Evolutionary conservation across 1,284 basidiomycete species (phyloP).

Genomic region (Ganoderma sinense): DNA sequence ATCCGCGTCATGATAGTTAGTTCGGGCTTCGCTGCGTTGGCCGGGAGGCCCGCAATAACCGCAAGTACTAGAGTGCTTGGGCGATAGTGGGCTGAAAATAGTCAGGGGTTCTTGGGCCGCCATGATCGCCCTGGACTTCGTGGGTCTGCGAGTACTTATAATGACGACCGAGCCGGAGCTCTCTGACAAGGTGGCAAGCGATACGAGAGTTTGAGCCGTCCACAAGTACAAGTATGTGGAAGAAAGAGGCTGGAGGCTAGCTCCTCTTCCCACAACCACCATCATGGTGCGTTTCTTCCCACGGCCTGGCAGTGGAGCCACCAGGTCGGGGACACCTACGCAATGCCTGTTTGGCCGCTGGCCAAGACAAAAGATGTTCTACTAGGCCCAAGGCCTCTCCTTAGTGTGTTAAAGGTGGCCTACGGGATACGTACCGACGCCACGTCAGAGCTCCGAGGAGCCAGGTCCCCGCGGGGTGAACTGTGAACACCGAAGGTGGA

Average conservation of each 20-base stretch:
- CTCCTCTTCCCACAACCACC: too few species aligned
- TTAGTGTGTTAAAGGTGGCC: too few species aligned
- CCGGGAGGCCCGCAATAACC: conserved; percentile 53
- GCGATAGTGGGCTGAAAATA: conserved; percentile 34
- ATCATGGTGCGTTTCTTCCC: too few species aligned
- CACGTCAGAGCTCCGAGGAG: too few species aligned
- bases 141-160: not conserved
- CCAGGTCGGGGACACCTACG: too few species aligned
- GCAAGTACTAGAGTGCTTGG: conserved; percentile 40
- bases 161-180: not conserved
- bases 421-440: too few species aligned
- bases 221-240: not conserved
- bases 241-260: not conserved
- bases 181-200: not conserved
- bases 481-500: too few species aligned
- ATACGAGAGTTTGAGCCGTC: not conserved
- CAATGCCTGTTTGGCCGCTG: too few species aligned
- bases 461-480: too few species aligned
- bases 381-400: too few species aligned
- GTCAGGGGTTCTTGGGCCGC: conserved; percentile 18
- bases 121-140: not conserved
- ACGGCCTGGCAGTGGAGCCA: too few species aligned
- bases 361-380: too few species aligned
- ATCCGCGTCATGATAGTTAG: conserved; percentile 46
- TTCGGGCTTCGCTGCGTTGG: conserved; percentile 40